phyloP scores from a whole-genome alignment of 345 rosid species.

The Kandelia obovata region DNA sequence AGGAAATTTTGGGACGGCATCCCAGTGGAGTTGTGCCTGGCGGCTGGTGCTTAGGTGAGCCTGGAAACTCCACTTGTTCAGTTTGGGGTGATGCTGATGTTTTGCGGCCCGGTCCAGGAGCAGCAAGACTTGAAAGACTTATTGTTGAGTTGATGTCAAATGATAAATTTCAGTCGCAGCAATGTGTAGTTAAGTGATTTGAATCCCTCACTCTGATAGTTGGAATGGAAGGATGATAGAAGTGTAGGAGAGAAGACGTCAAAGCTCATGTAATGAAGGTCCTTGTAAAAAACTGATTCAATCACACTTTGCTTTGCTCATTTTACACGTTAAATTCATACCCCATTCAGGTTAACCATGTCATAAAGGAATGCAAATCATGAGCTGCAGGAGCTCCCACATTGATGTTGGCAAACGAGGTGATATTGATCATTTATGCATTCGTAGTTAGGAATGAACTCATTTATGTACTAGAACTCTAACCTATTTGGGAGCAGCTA shows the following conservation, averaged over 20 bases:
- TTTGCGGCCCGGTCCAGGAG: conserved; percentile 76
- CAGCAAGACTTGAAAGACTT: conserved; percentile 64
- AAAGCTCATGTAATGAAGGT: background rate
- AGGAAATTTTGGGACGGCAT: conserved; percentile 58
- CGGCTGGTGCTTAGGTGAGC: conserved; percentile 90
- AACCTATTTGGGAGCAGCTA: too few species aligned
- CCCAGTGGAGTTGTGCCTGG: conserved; percentile 64
- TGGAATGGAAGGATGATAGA: background rate
- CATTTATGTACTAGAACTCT: too few species aligned
- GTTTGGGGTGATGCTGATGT: conserved; percentile 89
- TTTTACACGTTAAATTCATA: background rate
- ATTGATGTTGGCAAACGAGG: background rate
- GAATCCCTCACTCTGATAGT: background rate
- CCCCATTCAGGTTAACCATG: background rate
- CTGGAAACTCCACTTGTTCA: conserved; percentile 49
- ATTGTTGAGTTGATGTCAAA: conserved; percentile 52
- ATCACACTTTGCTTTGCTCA: background rate
- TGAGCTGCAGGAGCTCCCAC: background rate
- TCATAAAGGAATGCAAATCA: conserved; percentile 1
- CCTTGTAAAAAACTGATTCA: conserved; percentile 15
- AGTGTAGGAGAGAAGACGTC: background rate
- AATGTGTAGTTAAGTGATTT: conserved; percentile 52
- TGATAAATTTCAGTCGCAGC: conserved; percentile 48
- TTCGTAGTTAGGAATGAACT: background rate
- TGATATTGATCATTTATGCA: conserved; percentile 1